Base-by-base conservation (phyloP, 345 rosid genomes). In the Kandelia obovata region DNA sequence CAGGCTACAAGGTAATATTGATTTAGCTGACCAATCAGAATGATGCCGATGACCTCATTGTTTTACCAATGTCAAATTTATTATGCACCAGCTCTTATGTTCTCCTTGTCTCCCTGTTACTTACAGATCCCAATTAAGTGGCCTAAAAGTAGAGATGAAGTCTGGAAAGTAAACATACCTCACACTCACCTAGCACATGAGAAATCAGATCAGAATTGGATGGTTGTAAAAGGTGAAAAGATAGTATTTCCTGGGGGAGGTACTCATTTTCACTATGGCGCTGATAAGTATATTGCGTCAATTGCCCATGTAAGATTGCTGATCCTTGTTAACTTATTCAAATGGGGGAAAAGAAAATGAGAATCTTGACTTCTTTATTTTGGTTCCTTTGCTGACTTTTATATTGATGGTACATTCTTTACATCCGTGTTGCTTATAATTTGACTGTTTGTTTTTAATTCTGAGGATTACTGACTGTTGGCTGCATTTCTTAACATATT, bases 201-300 rank as follows among this genome's bases (percentile, higher is more conserved):
- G 71, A 95, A 95, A 79, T 95, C 99, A 82, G 98, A 92, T 73
- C 99, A 95, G 87, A 95, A 95, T 73, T 95, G 99, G 99, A 95
- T 95, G 99, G 92, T 89, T 84, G 98, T 87, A 1, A 89, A 90
- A 89, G 99, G 98, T 60, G 96, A 95, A 37, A 95, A 86, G 82
- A 95, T 95, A n/a, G 68, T 62, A 5, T 95, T 95, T 66, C 98
- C 99, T 0, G 99, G 99, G 28, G 99, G 99, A 62, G 99, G 99
- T 58, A 95, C 99, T 62, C 99, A 95, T 80, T 95, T 95, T 75
- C 99, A 95, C 82, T 87, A 92, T 66, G 99, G 99, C 72, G 99
- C 99, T 74, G 99, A 83, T 75, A 95, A 95, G 70, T 95, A 95
- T 77, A 95, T 95, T 75, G 87, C 99, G 62, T 83, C 92, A 5